Conservation (phyloP, 2,329 filamentous ascomycete genomes). For the Esteya vermicola region DNA sequence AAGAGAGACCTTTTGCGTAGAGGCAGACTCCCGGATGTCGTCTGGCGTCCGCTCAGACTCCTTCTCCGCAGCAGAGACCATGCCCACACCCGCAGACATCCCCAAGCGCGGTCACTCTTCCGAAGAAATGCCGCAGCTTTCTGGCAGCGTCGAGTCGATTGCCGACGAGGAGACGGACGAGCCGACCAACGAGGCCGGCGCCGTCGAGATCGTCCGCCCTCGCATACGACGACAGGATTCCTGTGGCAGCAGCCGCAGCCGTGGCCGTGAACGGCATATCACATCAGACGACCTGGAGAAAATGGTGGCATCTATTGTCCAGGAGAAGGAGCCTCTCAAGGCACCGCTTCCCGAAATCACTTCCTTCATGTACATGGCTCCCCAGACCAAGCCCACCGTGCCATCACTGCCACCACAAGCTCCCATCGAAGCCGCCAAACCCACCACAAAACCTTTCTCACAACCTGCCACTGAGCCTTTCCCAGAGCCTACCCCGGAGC, state of each 20-base stretch:
- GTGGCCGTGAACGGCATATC: slow-evolving; percentile 71
- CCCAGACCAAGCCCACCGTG: neutral
- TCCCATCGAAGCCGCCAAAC: too few species aligned
- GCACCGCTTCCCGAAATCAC: slow-evolving; percentile 33
- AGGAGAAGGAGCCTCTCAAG: slow-evolving; percentile 59
- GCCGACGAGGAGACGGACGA: slow-evolving; percentile 54
- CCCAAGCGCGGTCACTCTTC: slow-evolving; percentile 14
- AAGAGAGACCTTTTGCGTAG: slow-evolving; percentile 80
- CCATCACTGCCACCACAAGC: too few species aligned
- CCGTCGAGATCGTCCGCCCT: slow-evolving; percentile 48
- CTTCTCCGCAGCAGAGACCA: slow-evolving; percentile 14
- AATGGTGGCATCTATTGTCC: slow-evolving; percentile 86
- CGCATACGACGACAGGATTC: slow-evolving; percentile 60
- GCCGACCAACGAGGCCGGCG: slow-evolving; percentile 36
- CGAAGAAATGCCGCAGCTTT: slow-evolving; percentile 57
- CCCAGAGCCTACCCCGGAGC: slow-evolving; percentile 34
- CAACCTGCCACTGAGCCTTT: slow-evolving; percentile 33
- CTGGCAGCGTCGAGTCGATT: slow-evolving; percentile 62
- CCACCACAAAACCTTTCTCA: too few species aligned
- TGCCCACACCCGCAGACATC: slow-evolving; percentile 35
- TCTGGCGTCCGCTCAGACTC: neutral
- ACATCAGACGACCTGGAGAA: slow-evolving; percentile 87
- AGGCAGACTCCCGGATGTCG: slow-evolving; percentile 24
- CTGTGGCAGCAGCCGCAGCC: slow-evolving; percentile 52
- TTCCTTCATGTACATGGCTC: slow-evolving; percentile 8